phyloP scores from a whole-genome alignment of 208 protist genomes.

The Leishmania martiniquensis region DNA sequence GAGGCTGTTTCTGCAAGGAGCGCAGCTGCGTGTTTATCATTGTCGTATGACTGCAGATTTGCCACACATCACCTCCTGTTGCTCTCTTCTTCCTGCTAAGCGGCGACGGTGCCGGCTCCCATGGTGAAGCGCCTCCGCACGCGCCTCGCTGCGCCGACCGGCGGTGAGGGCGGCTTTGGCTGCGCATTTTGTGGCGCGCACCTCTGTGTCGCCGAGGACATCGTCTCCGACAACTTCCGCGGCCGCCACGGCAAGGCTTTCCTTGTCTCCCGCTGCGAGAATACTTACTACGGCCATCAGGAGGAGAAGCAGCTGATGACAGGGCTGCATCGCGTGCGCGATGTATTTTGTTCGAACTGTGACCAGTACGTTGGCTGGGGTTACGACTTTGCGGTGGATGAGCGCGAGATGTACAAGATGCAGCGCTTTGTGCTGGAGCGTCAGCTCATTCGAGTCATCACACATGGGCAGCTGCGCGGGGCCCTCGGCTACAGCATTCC shows the following conservation, averaged over 20 bases:
- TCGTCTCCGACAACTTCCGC: slow-evolving; percentile 74
- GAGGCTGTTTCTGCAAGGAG: background rate
- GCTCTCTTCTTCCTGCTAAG: background rate
- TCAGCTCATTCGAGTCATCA: slow-evolving; percentile 50
- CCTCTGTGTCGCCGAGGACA: slow-evolving; percentile 61
- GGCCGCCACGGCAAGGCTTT: slow-evolving; percentile 74
- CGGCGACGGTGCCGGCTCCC: background rate
- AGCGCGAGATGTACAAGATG: slow-evolving; percentile 82
- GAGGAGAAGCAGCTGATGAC: slow-evolving; percentile 86
- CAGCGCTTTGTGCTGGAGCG: slow-evolving; percentile 81
- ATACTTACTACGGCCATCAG: slow-evolving; percentile 72
- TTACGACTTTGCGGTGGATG: slow-evolving; percentile 81
- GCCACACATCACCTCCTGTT: background rate
- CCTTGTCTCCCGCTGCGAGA: slow-evolving; percentile 74
- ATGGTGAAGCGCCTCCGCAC: slow-evolving; percentile 54
- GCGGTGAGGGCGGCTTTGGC: slow-evolving; percentile 50
- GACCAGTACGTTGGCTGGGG: slow-evolving; percentile 82
- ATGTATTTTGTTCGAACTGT: slow-evolving; percentile 77
- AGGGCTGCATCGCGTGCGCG: slow-evolving; percentile 73
- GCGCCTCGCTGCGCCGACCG: slow-evolving; percentile 37
- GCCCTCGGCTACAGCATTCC: slow-evolving; percentile 20
- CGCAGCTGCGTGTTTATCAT: background rate
- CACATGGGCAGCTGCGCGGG: slow-evolving; percentile 16
- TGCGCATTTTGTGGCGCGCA: slow-evolving; percentile 77
- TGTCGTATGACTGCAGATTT: background rate